Conservation (phyloP, 2,329 filamentous ascomycete species). For the Mollisia scopiformis region DNA sequence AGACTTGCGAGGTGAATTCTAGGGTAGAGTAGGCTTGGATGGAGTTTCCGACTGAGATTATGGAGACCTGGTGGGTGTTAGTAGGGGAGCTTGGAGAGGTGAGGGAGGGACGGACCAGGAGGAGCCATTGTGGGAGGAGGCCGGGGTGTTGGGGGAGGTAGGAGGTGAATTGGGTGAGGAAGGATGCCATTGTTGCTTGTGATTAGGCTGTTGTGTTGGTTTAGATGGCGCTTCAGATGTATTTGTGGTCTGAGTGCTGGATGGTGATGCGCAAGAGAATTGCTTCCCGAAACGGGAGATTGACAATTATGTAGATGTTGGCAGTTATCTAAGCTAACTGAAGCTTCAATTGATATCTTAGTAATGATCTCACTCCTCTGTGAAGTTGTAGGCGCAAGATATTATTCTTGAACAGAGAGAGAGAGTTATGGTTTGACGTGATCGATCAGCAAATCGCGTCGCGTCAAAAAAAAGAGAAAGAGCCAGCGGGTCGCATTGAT, state of each 20-base stretch:
- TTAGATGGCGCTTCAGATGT: neutral
- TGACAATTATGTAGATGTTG: too few species aligned
- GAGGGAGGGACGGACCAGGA: constrained; percentile 52
- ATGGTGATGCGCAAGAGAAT: neutral
- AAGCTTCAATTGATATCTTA: neutral
- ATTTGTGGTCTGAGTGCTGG: neutral
- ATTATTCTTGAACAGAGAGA: neutral
- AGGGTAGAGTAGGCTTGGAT: constrained; percentile 82
- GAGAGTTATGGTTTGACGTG: too few species aligned
- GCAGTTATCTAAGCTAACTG: too few species aligned
- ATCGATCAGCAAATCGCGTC: neutral
- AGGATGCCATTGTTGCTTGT: constrained; percentile 8
- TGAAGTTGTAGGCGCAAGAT: neutral
- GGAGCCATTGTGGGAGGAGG: constrained; percentile 65
- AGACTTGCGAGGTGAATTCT: constrained; percentile 84
- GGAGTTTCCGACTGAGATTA: constrained; percentile 82
- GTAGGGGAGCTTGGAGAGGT: neutral
- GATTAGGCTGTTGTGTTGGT: neutral
- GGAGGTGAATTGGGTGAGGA: constrained; percentile 23
- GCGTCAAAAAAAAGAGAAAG: neutral
- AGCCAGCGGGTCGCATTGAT: neutral
- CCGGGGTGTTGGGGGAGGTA: constrained; percentile 44
- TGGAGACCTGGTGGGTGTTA: constrained; percentile 64
- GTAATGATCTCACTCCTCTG: neutral
- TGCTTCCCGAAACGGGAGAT: neutral